Evolutionary conservation across 78 protist genomes (phyloP).

Genomic region (Dictyostelium firmibasis): DNA sequence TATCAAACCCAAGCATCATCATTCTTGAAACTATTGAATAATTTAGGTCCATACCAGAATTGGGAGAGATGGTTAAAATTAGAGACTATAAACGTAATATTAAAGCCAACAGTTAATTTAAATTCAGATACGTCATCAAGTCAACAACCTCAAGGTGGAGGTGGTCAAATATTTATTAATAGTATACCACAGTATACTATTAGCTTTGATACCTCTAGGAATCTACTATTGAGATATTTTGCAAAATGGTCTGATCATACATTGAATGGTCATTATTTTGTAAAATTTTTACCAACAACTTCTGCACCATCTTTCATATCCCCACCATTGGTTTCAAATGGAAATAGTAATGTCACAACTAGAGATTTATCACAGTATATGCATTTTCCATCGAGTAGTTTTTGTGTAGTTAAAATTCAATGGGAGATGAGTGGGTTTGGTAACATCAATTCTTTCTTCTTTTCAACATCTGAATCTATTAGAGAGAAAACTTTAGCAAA

Average conservation of each 20-base stretch:
- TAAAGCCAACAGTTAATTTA: conserved; percentile 18
- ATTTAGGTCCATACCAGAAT: conserved; percentile 14
- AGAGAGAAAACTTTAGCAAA: conserved; percentile 21
- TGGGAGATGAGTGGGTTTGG: conserved; percentile 65
- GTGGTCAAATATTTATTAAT: conserved; percentile 2
- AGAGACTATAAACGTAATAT: conserved; percentile 19
- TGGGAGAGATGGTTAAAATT: conserved; percentile 71
- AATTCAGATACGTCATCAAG: neutral
- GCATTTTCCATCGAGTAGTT: conserved; percentile 57
- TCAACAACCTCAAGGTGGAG: neutral
- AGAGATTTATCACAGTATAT: neutral
- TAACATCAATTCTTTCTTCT: conserved; percentile 29
- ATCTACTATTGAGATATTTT: conserved; percentile 15
- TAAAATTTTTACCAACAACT: conserved; percentile 39
- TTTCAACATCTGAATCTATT: conserved; percentile 52
- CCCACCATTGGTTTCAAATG: conserved; percentile 24
- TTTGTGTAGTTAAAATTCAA: conserved; percentile 27
- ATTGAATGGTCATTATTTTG: conserved; percentile 23
- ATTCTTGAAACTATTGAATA: conserved; percentile 33
- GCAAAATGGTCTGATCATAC: conserved; percentile 53
- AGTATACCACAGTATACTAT: conserved; percentile 24
- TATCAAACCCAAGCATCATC: conserved; percentile 44
- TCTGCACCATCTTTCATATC: conserved; percentile 59
- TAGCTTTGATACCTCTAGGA: conserved; percentile 29
- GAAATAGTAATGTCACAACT: neutral